Evolutionary conservation across 805 yeast genomes (phyloP), one percentile per base, ranked within the genome.

Genomic region (Teunomyces lycoperdinae): DNA sequence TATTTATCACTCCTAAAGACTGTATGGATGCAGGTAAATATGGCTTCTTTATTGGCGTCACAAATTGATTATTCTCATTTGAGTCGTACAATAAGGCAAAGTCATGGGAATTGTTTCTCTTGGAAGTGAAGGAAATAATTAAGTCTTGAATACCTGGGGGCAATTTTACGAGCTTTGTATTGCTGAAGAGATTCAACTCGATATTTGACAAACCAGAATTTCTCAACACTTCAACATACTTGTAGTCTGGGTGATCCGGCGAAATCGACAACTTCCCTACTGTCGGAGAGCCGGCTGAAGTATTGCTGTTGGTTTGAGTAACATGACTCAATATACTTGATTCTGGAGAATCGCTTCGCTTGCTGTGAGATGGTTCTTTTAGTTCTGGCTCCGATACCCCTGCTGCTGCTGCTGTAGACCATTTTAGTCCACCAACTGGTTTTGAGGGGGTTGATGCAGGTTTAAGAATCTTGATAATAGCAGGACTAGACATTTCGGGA

Each of bases 401-500:
- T 13, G 63, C 76, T 5, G 78, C 78, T 4, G 81, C 83, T 4
- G 82, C 82, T 1, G 81, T 68, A 0, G 84, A 71, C 72, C 83
- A 81, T 57, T 80, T 80, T 45, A 81, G 62, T 42, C 77, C 80
- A 10, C 81, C 80, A 7, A 76, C 70, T 7, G 82, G 80, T 54
- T 76, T 76, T 1, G 75, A 63, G 9, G 84, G 85, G 5, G 78
- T 68, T 3, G 79, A 66, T 1, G 85, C 83, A 1, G 85, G 85
- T 57, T 78, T 79, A 52, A 79, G 61, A 5, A 68, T 70, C 44
- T 71, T 71, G 31, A 73, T 64, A 28, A 73, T 71, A 4, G 67
- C 76, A 3, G 75, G 73, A 38, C 68, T 68, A 0, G 70, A 50
- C 5, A 63, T 46, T 13, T 71, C 76, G 7, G 66, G 64, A 13